Evolutionary conservation across 148 eudicot genomes (phyloP), one percentile per base, ranked within the genome.

Genomic region (Vaccinium corymbosum): DNA sequence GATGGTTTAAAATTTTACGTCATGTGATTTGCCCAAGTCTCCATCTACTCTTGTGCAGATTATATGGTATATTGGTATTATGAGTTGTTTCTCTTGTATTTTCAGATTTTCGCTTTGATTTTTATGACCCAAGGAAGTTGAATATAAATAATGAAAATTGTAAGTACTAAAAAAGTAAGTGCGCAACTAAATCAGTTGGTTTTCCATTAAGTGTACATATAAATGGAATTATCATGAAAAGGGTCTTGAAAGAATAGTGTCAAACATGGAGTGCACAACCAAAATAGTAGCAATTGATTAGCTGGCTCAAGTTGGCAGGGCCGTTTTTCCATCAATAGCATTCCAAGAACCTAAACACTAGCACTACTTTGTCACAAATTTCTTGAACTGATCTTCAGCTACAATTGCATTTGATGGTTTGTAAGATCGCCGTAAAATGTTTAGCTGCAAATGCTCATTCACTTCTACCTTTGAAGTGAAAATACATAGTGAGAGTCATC

Each of bases 371-470:
- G 48, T 57, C 12, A 11, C n/a, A 48, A 62, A 6, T 46, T n/a
- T 22, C 20, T 10, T 62, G 3, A 13, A 61, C 55, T 62, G 73
- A 14, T 22, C 35, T 80, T 48, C 25, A 17, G 13, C 74, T 25
- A 48, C 7, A 64, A 50, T n/a, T 62, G 20, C 52, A 62, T 64
- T 80, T 38, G 42, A 42, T 12, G 62, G 49, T 16, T 64, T 32
- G 6, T 14, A 16, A 22, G 71, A 48, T 80, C 6, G 29, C 7
- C 53, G 11, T 49, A 19, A 6, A n/a, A 38, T 42, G 16, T 38
- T 59, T 12, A 13, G 71, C 42, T 48, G 70, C 20, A 80, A 80
- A 62, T 80, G 74, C 57, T 80, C 68, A 79, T 38, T 19, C 50
- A 38, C 71, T 11, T 46, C 76, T 46, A 3, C 78, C 78, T 19